Percentiles rank a stretch among this genome's conserved stretches.
phyloP scores from a whole-genome alignment of 2,329 filamentous ascomycete species.

The Aspergillus ruber region DNA sequence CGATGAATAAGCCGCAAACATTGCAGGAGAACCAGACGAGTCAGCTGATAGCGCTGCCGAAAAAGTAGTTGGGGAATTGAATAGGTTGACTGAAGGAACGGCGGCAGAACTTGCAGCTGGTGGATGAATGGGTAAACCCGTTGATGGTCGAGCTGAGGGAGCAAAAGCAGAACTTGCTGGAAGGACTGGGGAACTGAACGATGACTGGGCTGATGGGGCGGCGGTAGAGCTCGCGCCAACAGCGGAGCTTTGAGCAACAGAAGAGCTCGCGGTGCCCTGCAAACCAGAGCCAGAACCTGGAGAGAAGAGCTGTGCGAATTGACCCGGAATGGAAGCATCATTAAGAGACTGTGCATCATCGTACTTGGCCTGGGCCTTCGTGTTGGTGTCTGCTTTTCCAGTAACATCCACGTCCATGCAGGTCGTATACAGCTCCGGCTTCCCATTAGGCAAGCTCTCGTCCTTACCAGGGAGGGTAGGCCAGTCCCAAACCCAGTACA shows the following conservation, averaged over 20 bases:
- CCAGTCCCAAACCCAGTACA: conserved; percentile 99
- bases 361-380: conserved; percentile 16
- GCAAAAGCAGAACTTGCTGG: neutral
- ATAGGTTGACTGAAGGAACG: too few species aligned
- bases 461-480: conserved; percentile 47
- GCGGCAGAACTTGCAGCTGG: too few species aligned
- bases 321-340: conserved; percentile 32
- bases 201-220: neutral
- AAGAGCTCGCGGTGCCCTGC: neutral
- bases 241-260: neutral
- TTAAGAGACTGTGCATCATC: conserved; percentile 29
- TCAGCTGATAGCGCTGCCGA: neutral
- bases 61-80: neutral
- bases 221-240: neutral
- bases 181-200: neutral
- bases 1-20: neutral
- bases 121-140: too few species aligned
- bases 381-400: conserved; percentile 13
- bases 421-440: conserved; percentile 43
- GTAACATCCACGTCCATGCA: conserved; percentile 44
- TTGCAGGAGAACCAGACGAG: neutral
- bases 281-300: neutral
- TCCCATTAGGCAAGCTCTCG: conserved; percentile 33
- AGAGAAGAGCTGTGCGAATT: conserved; percentile 29
- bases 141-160: too few species aligned